Conservation (phyloP, 2,329 filamentous ascomycete genomes). For the Cercospora janseana region DNA sequence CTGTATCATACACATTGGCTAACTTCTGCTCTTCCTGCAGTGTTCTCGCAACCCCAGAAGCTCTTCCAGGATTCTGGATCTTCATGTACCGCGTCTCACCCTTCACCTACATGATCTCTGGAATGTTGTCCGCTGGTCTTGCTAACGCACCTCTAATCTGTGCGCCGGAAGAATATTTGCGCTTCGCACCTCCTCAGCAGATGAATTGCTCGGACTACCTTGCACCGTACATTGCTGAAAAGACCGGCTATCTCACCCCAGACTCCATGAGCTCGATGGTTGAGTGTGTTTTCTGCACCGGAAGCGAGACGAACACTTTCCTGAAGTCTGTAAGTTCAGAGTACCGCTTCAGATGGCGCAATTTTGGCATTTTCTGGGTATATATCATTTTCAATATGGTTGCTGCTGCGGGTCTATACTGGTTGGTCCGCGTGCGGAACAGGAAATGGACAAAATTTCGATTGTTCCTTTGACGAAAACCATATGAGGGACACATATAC, state of each 20-base stretch:
- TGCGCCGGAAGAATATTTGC: constrained; percentile 41
- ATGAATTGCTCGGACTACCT: constrained; percentile 49
- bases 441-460: not conserved
- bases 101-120: constrained; percentile 60
- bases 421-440: constrained; percentile 55
- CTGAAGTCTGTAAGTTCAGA: constrained; percentile 44
- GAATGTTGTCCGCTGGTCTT: constrained; percentile 44
- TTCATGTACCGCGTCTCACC: constrained; percentile 72
- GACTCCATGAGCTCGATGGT: constrained; percentile 38
- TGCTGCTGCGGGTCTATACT: constrained; percentile 61
- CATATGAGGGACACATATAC: too few species aligned
- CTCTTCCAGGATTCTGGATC: constrained; percentile 70
- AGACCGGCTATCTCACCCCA: constrained; percentile 44
- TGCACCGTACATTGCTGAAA: constrained; percentile 38
- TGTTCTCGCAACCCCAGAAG: constrained; percentile 58
- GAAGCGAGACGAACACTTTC: constrained; percentile 49
- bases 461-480: too few species aligned
- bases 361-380: constrained; percentile 68
- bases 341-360: constrained; percentile 60
- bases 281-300: constrained; percentile 52
- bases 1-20: not conserved
- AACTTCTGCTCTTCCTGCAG: constrained; percentile 32
- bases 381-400: constrained; percentile 64
- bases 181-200: constrained; percentile 43
- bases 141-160: constrained; percentile 50